Percentiles rank a stretch among this genome's conserved stretches.
Evolutionary conservation across 371 early-diverging fungal species (phyloP).

Genomic region (Lichtheimia ornata): DNA sequence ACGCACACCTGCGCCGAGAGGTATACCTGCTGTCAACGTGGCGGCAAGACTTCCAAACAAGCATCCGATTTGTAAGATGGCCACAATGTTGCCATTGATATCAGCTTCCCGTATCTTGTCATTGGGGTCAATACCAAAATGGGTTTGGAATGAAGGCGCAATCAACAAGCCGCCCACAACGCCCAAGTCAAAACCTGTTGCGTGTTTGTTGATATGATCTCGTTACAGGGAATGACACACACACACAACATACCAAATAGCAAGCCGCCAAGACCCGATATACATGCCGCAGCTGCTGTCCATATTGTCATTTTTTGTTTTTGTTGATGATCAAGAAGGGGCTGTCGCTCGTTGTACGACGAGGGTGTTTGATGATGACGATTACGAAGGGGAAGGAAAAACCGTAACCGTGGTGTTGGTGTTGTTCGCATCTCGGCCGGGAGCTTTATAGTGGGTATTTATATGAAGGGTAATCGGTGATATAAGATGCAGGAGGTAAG

Average conservation of each 20-base stretch:
- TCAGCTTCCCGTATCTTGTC: conserved; percentile 29
- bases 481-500: too few relatives aligned
- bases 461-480: too few relatives aligned
- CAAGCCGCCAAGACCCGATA: conserved; percentile 32
- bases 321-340: neutral
- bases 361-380: too few relatives aligned
- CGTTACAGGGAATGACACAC: neutral
- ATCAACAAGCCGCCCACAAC: conserved; percentile 35
- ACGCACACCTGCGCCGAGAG: neutral
- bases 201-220: neutral
- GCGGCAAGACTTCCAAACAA: conserved; percentile 31
- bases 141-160: conserved; percentile 34
- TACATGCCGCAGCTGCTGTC: conserved; percentile 23
- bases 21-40: conserved; percentile 30
- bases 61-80: conserved; percentile 36
- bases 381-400: too few relatives aligned
- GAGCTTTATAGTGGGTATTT: too few relatives aligned
- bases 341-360: conserved; percentile 2
- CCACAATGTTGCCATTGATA: conserved; percentile 37
- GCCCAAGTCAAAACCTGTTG: conserved; percentile 31
- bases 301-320: conserved; percentile 21
- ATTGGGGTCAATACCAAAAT: conserved; percentile 37
- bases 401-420: too few relatives aligned
- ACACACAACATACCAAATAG: conserved; percentile 22
- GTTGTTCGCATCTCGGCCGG: too few relatives aligned